These are phyloP conservation scores for Prunus yedoensis DNA, from an alignment of 331 rosid genomes.

Conservation along the genomic window DNA sequence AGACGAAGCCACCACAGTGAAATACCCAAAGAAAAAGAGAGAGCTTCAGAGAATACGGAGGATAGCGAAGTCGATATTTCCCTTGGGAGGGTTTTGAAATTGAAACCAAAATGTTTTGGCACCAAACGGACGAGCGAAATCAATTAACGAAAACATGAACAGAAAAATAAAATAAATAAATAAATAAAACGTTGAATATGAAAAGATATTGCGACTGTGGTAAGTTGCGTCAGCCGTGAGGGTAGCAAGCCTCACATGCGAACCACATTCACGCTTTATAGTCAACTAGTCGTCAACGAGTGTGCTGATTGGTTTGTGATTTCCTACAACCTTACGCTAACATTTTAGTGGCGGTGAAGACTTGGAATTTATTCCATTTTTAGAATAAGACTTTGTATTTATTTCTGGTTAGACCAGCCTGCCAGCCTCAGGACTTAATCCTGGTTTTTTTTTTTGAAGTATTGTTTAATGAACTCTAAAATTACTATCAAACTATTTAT, in stretches of 20 bases:
- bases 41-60: background rate
- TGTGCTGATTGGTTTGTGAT: background rate
- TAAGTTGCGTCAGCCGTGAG: background rate
- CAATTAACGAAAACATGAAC: background rate
- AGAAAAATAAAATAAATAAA: background rate
- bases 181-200: background rate
- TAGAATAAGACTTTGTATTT: too few species aligned
- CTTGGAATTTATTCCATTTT: too few species aligned
- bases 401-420: too few species aligned
- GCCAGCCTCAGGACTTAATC: too few species aligned
- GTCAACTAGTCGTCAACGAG: background rate
- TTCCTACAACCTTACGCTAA: background rate
- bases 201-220: background rate
- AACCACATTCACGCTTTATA: background rate
- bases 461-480: too few species aligned
- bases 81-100: conserved; percentile 12
- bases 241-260: background rate
- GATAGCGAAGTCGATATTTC: background rate
- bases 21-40: background rate
- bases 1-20: background rate
- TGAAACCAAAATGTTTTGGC: background rate
- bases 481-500: too few species aligned
- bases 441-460: too few species aligned
- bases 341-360: too few species aligned
- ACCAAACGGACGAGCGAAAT: conserved; percentile 9